Base-by-base conservation (phyloP, 441 rosid species). In the Isatis lusitanica region DNA sequence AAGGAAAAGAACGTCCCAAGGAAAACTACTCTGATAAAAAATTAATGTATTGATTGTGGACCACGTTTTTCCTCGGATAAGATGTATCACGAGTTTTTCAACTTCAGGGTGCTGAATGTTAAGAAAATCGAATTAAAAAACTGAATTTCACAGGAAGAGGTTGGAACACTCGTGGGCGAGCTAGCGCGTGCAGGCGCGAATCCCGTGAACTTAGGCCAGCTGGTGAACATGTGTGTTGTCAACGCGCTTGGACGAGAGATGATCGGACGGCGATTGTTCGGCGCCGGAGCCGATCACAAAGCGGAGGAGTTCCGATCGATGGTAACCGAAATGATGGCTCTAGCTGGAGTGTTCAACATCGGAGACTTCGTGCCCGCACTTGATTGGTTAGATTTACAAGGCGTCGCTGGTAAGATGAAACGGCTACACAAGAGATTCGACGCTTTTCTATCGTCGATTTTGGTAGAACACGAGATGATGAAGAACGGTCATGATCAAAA, bases 231-330 rank as follows among this genome's bases (percentile, higher is more conserved):
- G 53, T 90, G 97, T 74, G 80, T 87, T 0, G 75, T 82, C 53
- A 92, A 92, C 57, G 92, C 96, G 0, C 81, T 92, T 11, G 92
- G 90, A 40, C 79, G 91, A 62, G 96, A 87, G 81, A 83, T 90
- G 92, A 48, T 92, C 13, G 97, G 97, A n/a, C 69, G 76, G 60
- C 70, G 89, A 52, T 66, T 88, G 30, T 90, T 88, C 42, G 83
- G 87, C 1, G 86, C 85, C 71, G 80, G 70, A 0, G 80, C 81
- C 0, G 94, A 90, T 72, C 60, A 82, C 0, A 78, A 85, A 75
- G 97, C 96, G 0, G 90, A 88, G 1, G 94, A 90, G 66, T 92
- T 92, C 74, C 87, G 89, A 70, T 81, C 90, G 17, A 28, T 88
- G 76, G 88, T 90, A 74, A 77, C 74, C 43, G 91, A 86, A 79